Evolutionary conservation across 805 yeast genomes (phyloP).

Genomic region (Pichia ethanolica): DNA sequence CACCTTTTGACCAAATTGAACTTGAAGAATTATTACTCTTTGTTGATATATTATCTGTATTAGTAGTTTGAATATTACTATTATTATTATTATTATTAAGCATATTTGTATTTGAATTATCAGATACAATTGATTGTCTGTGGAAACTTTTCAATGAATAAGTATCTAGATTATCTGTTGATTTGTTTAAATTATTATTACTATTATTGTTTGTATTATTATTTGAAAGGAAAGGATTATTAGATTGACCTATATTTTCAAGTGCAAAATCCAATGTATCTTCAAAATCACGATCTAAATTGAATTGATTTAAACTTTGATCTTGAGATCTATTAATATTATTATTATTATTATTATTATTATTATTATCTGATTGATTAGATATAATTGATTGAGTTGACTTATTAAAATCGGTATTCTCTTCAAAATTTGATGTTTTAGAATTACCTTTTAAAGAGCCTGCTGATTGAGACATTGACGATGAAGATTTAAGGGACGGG

Average conservation of each 20-base stretch:
- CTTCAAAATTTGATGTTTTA: background rate
- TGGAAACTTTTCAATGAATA: slow-evolving; percentile 25
- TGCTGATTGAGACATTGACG: slow-evolving; percentile 4
- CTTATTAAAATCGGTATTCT: background rate
- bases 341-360: background rate
- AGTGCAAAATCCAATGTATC: slow-evolving; percentile 60
- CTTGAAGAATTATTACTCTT: slow-evolving; percentile 9
- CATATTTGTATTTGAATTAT: slow-evolving; percentile 4
- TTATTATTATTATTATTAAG: background rate
- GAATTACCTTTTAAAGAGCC: slow-evolving; percentile 2
- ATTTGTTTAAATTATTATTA: slow-evolving; percentile 9
- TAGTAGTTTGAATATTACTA: too few relatives aligned
- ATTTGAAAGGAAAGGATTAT: slow-evolving; percentile 10
- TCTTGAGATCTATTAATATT: slow-evolving; percentile 2
- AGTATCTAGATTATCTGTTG: slow-evolving; percentile 25
- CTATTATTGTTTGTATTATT: background rate
- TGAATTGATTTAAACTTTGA: slow-evolving; percentile 32
- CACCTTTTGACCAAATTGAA: slow-evolving; percentile 27
- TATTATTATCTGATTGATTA: too few relatives aligned
- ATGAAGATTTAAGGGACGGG: too few relatives aligned
- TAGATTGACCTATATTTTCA: slow-evolving; percentile 39
- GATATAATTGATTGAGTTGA: too few relatives aligned
- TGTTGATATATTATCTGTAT: background rate
- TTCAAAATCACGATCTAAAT: slow-evolving; percentile 56
- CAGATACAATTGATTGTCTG: background rate